These are phyloP conservation scores for Fusarium compactum DNA, from an alignment of 2,329 filamentous ascomycete genomes.

Conservation along the genomic window DNA sequence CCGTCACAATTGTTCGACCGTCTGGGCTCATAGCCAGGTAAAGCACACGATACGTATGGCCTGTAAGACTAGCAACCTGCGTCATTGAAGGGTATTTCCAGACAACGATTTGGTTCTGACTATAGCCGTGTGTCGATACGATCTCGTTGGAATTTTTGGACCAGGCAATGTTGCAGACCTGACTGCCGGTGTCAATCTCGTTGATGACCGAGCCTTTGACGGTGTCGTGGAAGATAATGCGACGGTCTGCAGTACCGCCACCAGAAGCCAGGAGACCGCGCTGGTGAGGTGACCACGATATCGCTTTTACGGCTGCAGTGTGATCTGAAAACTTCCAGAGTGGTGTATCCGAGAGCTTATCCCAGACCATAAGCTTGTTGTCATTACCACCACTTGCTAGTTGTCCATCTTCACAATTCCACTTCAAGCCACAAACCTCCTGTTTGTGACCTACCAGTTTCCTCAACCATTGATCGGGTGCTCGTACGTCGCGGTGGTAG, in stretches of 20 bases:
- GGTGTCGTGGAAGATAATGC: conserved; percentile 99
- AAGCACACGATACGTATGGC: conserved; percentile 95
- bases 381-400: conserved; percentile 96
- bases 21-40: conserved; percentile 98
- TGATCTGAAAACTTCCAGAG: conserved; percentile 96
- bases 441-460: conserved; percentile 96
- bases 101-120: conserved; percentile 97
- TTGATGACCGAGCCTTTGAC: conserved; percentile 82
- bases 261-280: conserved; percentile 94
- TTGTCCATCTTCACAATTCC: conserved; percentile 97
- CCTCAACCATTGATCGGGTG: conserved; percentile 88
- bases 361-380: conserved; percentile 99
- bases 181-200: conserved; percentile 95
- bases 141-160: conserved; percentile 98
- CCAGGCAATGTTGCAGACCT: conserved; percentile 99
- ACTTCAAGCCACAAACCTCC: conserved; percentile 95
- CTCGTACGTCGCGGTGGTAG: conserved; percentile 94
- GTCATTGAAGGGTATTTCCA: conserved; percentile 99
- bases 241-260: conserved; percentile 92
- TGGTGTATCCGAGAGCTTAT: conserved; percentile 91
- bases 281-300: conserved; percentile 97
- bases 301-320: conserved; percentile 95
- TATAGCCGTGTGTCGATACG: conserved; percentile 96
- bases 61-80: conserved; percentile 93
- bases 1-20: conserved; percentile 92